These are phyloP conservation scores for Phytomonas francai DNA, from an alignment of 208 protist genomes.

Conservation along the genomic window DNA sequence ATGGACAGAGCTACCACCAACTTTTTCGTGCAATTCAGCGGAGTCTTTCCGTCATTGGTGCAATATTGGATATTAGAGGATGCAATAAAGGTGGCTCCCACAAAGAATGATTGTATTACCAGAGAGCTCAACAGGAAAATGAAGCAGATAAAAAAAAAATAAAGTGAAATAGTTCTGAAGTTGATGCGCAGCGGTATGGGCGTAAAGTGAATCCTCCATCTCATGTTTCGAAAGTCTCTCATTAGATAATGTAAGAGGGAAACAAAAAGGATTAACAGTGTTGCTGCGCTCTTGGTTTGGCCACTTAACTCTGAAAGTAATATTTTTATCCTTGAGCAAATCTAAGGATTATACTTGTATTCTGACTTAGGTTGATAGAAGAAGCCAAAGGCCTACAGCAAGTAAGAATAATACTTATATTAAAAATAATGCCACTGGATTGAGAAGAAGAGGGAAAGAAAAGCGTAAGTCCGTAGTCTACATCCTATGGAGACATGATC, in stretches of 20 bases:
- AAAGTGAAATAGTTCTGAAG: background rate
- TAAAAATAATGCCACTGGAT: no score
- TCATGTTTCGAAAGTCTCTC: background rate
- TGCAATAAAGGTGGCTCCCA: slow-evolving; percentile 29
- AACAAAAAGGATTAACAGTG: background rate
- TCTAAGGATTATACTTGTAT: background rate
- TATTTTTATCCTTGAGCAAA: background rate
- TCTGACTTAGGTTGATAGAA: background rate
- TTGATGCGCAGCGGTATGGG: background rate
- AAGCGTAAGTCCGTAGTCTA: no score
- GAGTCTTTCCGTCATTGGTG: slow-evolving; percentile 28
- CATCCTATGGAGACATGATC: no score
- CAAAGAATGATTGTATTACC: slow-evolving; percentile 4
- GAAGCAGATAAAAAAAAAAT: slow-evolving; percentile 4
- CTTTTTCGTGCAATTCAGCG: slow-evolving; percentile 59
- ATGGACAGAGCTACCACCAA: slow-evolving; percentile 73
- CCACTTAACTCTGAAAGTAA: background rate
- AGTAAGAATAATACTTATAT: background rate
- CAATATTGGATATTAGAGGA: slow-evolving; percentile 74
- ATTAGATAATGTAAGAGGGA: background rate
- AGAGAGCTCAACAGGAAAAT: slow-evolving; percentile 6
- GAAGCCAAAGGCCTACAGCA: background rate
- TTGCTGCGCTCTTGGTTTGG: background rate
- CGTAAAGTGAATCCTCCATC: background rate
- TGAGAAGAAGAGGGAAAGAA: no score